Evolutionary conservation across 1,139 yeast genomes (phyloP).

Genomic region (Saccharomyces hybrid): DNA sequence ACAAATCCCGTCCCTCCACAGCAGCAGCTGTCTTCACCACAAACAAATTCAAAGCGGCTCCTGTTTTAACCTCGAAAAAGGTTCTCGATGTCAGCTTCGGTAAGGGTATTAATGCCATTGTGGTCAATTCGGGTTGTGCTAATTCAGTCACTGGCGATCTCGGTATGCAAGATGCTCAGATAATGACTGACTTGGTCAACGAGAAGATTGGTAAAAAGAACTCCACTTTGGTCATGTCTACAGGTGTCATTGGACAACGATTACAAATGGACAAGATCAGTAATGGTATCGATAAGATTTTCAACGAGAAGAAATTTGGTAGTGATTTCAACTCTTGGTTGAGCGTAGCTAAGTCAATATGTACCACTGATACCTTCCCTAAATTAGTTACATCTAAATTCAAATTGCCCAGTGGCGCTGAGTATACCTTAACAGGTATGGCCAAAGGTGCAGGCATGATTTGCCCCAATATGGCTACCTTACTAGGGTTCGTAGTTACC

Average conservation of each 20-base stretch:
- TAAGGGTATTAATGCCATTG: conserved; percentile 58
- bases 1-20: conserved; percentile 50
- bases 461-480: conserved; percentile 97
- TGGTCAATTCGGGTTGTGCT: conserved; percentile 91
- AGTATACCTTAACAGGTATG: conserved; percentile 79
- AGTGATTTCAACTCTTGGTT: conserved; percentile 72
- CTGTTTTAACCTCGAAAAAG: conserved; percentile 67
- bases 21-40: conserved; percentile 88
- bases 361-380: conserved; percentile 97
- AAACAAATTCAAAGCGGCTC: conserved; percentile 94
- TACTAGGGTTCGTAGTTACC: conserved; percentile 83
- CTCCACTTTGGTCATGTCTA: conserved; percentile 84
- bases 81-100: conserved; percentile 49
- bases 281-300: conserved; percentile 38
- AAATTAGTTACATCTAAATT: conserved; percentile 67
- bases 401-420: conserved; percentile 43
- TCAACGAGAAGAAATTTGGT: conserved; percentile 41
- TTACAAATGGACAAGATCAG: conserved; percentile 74
- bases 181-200: conserved; percentile 62
- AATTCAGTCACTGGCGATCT: conserved; percentile 95
- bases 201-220: conserved; percentile 33
- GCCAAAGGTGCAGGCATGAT: conserved; percentile 99
- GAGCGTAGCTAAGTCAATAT: conserved; percentile 77
- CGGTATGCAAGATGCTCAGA: conserved; percentile 73
- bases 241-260: conserved; percentile 93